Evolutionary conservation across 2,329 filamentous ascomycete genomes (phyloP).

Genomic region (Colletotrichum sp.): DNA sequence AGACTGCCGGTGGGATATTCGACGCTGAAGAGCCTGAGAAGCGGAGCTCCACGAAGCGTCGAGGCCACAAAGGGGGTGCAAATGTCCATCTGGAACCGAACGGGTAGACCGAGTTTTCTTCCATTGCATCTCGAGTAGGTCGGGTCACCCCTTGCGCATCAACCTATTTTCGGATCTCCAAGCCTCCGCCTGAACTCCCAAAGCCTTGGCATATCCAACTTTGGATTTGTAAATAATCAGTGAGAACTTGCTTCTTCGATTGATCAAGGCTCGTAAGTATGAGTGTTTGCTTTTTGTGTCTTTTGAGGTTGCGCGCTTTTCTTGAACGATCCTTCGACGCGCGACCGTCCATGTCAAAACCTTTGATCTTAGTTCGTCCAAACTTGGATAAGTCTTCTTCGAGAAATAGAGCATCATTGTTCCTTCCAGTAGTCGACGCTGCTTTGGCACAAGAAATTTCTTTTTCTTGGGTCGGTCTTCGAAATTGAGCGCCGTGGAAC

Average conservation of each 20-base stretch:
- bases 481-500: background rate
- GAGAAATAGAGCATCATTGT: accelerated
- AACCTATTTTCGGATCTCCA: background rate
- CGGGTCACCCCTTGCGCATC: background rate
- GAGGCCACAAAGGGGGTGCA: accelerated
- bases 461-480: background rate
- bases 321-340: no score
- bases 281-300: accelerated
- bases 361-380: no score
- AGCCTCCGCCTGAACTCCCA: accelerated
- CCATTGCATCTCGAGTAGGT: background rate
- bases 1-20: background rate
- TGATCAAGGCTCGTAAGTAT: background rate
- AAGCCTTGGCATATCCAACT: accelerated
- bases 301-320: background rate
- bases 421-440: accelerated
- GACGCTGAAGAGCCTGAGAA: background rate
- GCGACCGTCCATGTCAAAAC: no score
- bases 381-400: no score
- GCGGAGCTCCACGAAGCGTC: background rate
- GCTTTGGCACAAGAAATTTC: accelerated
- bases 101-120: background rate
- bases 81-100: background rate
- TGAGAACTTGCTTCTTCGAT: no score
- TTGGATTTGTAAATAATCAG: accelerated